These are phyloP conservation scores for Metarhizium sp. DNA, from an alignment of 2,329 filamentous ascomycete genomes.

Conservation along the genomic window DNA sequence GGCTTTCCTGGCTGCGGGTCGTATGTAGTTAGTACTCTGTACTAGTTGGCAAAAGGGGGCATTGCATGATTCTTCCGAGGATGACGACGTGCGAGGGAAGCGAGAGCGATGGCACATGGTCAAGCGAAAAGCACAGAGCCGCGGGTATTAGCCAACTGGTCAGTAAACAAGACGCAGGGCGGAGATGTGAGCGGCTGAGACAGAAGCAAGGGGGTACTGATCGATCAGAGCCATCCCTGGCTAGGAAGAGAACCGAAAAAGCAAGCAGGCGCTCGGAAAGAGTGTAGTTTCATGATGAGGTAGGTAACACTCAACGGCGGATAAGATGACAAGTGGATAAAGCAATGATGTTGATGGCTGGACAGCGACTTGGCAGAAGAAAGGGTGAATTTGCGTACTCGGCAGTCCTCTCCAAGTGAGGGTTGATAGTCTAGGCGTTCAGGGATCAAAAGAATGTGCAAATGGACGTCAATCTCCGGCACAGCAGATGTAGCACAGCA, in stretches of 20 bases:
- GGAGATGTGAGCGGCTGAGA: background rate
- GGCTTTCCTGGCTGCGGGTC: too few species aligned
- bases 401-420: background rate
- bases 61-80: too few species aligned
- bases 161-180: background rate
- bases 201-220: slow-evolving; percentile 5
- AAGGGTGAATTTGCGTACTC: background rate
- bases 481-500: too few species aligned
- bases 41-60: too few species aligned
- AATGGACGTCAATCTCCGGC: background rate
- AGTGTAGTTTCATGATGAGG: background rate
- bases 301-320: background rate
- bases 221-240: background rate
- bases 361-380: background rate
- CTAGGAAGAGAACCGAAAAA: background rate
- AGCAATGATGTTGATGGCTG: background rate
- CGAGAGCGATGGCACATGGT: too few species aligned
- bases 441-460: background rate
- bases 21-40: too few species aligned
- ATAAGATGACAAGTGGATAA: background rate
- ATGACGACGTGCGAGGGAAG: too few species aligned
- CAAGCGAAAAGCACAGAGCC: background rate
- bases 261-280: background rate
- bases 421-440: background rate
- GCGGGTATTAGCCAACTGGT: background rate